Evolutionary conservation across 1,284 basidiomycete genomes (phyloP).

Genomic region (Thecaphora frezii): DNA sequence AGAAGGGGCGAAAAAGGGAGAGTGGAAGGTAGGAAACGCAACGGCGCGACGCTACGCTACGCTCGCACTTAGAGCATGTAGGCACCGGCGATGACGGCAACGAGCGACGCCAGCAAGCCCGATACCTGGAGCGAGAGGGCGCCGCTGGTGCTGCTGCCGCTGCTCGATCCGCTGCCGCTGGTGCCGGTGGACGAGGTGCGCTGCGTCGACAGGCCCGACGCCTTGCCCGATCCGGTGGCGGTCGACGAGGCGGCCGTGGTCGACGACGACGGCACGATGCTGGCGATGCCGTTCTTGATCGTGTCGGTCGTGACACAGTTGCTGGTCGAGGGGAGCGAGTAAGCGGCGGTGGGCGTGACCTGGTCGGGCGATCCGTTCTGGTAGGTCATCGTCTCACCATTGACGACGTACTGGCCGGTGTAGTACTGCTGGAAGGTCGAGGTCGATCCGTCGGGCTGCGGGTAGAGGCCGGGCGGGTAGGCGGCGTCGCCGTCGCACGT

Average conservation of each 20-base stretch:
- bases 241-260: constrained; percentile 1
- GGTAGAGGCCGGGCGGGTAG: constrained; percentile 53
- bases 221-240: background rate
- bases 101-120: constrained; percentile 24
- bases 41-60: no score
- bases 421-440: constrained; percentile 53
- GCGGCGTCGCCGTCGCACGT: constrained; percentile 55
- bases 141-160: constrained; percentile 11
- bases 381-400: constrained; percentile 36
- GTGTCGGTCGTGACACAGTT: constrained; percentile 37
- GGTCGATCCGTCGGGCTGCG: constrained; percentile 33
- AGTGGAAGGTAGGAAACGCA: no score
- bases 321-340: constrained; percentile 45
- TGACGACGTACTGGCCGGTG: constrained; percentile 37
- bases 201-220: constrained; percentile 3
- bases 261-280: constrained; percentile 10
- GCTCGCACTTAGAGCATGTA: constrained; percentile 32
- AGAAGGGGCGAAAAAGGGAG: no score
- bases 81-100: constrained; percentile 31
- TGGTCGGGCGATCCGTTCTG: constrained; percentile 47
- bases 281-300: constrained; percentile 46
- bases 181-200: constrained; percentile 6
- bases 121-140: constrained; percentile 15
- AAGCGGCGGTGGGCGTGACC: constrained; percentile 43
- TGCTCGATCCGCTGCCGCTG: background rate